Conservation (phyloP, 768 basidiomycete species). For the Xerocomellus amylosporus region DNA sequence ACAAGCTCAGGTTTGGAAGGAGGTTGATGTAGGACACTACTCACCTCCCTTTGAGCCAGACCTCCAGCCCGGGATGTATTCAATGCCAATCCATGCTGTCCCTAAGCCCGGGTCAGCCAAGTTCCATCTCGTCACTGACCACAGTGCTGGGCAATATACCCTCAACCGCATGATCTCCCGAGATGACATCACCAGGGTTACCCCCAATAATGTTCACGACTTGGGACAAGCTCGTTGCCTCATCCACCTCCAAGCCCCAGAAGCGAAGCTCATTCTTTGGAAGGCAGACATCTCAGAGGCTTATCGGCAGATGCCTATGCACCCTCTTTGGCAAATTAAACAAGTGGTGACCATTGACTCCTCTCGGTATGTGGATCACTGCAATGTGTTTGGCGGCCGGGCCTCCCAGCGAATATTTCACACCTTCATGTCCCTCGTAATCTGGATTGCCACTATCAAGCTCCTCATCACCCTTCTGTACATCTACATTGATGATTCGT, state of each 20-base stretch:
- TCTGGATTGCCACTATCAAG: constrained; percentile 22
- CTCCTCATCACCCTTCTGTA: no score
- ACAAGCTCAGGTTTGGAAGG: no score
- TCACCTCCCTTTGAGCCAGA: no score
- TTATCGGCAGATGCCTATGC: constrained; percentile 36
- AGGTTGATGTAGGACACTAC: no score
- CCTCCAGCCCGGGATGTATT: no score
- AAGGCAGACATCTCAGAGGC: constrained; percentile 41
- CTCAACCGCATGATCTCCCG: constrained; percentile 33
- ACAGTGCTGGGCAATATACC: constrained; percentile 33
- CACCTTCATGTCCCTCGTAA: constrained; percentile 32
- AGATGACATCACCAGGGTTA: constrained; percentile 23
- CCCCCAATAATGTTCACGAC: constrained; percentile 35
- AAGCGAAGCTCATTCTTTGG: constrained; percentile 7
- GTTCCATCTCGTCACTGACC: constrained; percentile 39
- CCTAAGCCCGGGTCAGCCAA: constrained; percentile 42
- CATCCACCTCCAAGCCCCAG: rapidly evolving
- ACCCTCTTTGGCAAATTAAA: constrained; percentile 41
- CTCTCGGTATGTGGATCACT: constrained; percentile 18
- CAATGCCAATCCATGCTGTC: constrained; percentile 29
- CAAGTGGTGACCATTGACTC: constrained; percentile 30
- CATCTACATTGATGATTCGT: no score
- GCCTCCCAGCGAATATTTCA: constrained; percentile 27
- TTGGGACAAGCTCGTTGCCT: constrained; percentile 18
- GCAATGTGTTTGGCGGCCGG: constrained; percentile 25